phyloP scores from a whole-genome alignment of 768 basidiomycete species.

The Lactarius evosmus region DNA sequence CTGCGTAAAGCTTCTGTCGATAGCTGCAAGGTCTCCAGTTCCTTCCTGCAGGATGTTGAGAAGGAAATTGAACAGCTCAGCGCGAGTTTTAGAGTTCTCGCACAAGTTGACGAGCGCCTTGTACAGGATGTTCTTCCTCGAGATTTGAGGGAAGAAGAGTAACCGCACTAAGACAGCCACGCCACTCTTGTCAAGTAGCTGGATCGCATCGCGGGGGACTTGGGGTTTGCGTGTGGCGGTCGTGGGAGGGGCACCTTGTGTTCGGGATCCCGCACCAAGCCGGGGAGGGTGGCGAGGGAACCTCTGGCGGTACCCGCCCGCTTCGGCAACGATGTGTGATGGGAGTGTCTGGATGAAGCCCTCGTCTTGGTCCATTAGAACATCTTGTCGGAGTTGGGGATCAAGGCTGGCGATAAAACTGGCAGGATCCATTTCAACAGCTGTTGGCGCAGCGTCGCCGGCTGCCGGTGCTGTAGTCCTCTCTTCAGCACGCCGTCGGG shows the following conservation, averaged over 20 bases:
- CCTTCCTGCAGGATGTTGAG: conserved; percentile 95
- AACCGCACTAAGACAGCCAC: conserved; percentile 87
- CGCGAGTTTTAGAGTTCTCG: conserved; percentile 89
- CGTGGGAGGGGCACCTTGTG: conserved; percentile 25
- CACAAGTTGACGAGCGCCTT: conserved; percentile 92
- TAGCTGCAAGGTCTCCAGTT: conserved; percentile 83
- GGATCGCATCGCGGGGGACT: conserved; percentile 80
- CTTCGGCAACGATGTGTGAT: conserved; percentile 84
- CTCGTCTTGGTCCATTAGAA: conserved; percentile 85
- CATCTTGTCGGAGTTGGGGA: conserved; percentile 84
- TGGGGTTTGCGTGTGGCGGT: conserved; percentile 47
- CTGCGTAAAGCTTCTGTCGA: conserved; percentile 92
- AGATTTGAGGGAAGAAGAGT: conserved; percentile 93
- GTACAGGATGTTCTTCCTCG: conserved; percentile 80
- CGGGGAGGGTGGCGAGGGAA: conserved; percentile 26
- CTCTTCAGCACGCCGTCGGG: conserved; percentile 48
- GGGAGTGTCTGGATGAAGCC: conserved; percentile 79
- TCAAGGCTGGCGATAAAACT: conserved; percentile 92
- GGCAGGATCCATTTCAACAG: conserved; percentile 74
- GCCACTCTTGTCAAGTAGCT: conserved; percentile 86
- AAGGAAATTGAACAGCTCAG: conserved; percentile 90
- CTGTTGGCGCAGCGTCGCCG: conserved; percentile 43
- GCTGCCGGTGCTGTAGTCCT: conserved; percentile 37
- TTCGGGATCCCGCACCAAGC: conserved; percentile 21
- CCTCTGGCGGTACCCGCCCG: conserved; percentile 64